A percentile compares a stretch with the other conserved stretches of the same genome.
Conservation (phyloP, 768 basidiomycete genomes). For the Xanthoconium stramineum region DNA sequence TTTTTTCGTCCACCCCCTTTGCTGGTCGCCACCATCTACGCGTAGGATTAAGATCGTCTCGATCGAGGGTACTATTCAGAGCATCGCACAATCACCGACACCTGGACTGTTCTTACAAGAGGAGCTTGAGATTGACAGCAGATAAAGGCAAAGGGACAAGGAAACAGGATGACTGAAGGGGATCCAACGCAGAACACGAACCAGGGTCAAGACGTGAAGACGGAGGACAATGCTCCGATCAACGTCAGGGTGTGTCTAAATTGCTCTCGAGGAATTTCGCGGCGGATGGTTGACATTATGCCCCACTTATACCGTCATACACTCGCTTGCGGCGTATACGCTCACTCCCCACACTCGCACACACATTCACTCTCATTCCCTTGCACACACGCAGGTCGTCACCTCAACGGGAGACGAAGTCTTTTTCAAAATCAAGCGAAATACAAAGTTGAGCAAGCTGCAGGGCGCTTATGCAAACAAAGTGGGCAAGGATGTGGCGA, state of each 20-base stretch:
- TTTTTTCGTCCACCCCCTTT: not conserved
- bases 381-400: slow-evolving; percentile 51
- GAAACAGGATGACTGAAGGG: slow-evolving; percentile 7
- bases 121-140: not conserved
- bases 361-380: not conserved
- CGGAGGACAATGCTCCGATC: slow-evolving; percentile 60
- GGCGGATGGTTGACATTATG: not conserved
- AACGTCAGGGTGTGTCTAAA: slow-evolving; percentile 65
- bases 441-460: slow-evolving; percentile 88
- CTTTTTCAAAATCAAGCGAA: slow-evolving; percentile 96
- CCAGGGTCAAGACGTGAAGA: slow-evolving; percentile 41
- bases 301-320: not conserved
- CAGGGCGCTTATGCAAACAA: slow-evolving; percentile 91
- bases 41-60: not conserved
- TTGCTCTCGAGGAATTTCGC: not conserved
- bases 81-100: not conserved
- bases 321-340: too few relatives aligned
- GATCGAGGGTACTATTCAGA: not conserved
- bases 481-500: slow-evolving; percentile 83
- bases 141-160: not conserved
- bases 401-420: slow-evolving; percentile 81
- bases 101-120: not conserved
- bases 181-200: slow-evolving; percentile 15
- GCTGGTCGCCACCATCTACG: not conserved
- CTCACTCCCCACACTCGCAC: not conserved